Evolutionary conservation across 1,139 yeast species (phyloP), one percentile per base, ranked within the genome.

Genomic region (Diutina scorzettiae): DNA sequence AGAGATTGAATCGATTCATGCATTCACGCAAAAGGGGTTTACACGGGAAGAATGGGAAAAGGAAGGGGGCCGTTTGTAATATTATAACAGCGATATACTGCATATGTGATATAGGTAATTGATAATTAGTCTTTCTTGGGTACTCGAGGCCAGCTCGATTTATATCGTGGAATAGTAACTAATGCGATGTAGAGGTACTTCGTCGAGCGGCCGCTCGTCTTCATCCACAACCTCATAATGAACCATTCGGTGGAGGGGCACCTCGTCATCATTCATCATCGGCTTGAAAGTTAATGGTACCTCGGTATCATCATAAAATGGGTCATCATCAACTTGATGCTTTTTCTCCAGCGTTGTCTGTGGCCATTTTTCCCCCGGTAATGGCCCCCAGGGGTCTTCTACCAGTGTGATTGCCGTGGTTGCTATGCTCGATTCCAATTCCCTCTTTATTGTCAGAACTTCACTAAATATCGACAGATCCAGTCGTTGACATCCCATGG

Each of bases 21-120:
- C 98, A 0, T 93, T 91, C 58, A 86, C 96, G 1, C 96, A 91
- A 54, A 87, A 85, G 62, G 81, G 86, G 18, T 78, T 74, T 52
- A 81, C 93, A 0, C 72, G 74, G 2, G 79, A 72, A 24, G 94
- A 83, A 57, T 83, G 89, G 87, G 64, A 64, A 21, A 34, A 34
- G 29, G 39, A 34, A 23, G 39, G 39, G 19, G 39, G 39, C 12
- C n/a, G n/a, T n/a, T n/a, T n/a, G n/a, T n/a, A n/a, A n/a, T n/a
- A n/a, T n/a, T n/a, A n/a, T n/a, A n/a, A n/a, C n/a, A n/a, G n/a
- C n/a, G n/a, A n/a, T n/a, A n/a, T n/a, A n/a, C n/a, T n/a, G n/a
- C n/a, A n/a, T n/a, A n/a, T n/a, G n/a, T n/a, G n/a, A n/a, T n/a
- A n/a, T n/a, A n/a, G n/a, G n/a, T n/a, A n/a, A n/a, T n/a, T n/a